Percentiles rank a stretch among this genome's conserved stretches.
phyloP scores from a whole-genome alignment of 495 filamentous ascomycete genomes.

The Aspergillus haitiensis region DNA sequence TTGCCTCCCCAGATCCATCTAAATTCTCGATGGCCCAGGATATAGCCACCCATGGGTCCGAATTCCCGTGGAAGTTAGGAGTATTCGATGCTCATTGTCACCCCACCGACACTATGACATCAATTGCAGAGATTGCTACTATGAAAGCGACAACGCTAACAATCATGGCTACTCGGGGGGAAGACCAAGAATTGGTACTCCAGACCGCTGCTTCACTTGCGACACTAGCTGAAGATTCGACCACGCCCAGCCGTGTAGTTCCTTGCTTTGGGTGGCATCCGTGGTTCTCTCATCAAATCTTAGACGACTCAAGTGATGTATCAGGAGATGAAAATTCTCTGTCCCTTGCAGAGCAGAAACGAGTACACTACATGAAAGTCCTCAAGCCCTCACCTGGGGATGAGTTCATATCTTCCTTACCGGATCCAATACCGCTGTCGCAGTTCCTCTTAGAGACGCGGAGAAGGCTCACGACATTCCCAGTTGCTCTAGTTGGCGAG shows the following conservation, averaged over 20 bases:
- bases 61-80: constrained; percentile 82
- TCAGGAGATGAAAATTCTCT: background rate
- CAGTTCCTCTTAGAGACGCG: constrained; percentile 65
- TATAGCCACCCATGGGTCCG: constrained; percentile 17
- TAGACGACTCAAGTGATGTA: constrained; percentile 56
- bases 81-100: constrained; percentile 95
- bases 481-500: constrained; percentile 79
- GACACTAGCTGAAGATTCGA: constrained; percentile 24
- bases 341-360: constrained; percentile 44
- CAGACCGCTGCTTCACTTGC: constrained; percentile 57
- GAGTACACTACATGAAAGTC: constrained; percentile 68
- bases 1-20: background rate
- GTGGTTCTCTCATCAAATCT: constrained; percentile 92
- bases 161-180: constrained; percentile 81
- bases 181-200: constrained; percentile 86
- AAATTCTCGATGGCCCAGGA: constrained; percentile 25
- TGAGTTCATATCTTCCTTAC: constrained; percentile 68
- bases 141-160: constrained; percentile 81
- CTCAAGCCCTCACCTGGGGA: constrained; percentile 54
- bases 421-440: constrained; percentile 69
- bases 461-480: constrained; percentile 59
- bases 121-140: constrained; percentile 59
- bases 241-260: constrained; percentile 48
- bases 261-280: constrained; percentile 98
- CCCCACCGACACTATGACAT: constrained; percentile 92